These are phyloP conservation scores for Salix viminalis DNA, from an alignment of 345 rosid species.

Conservation along the genomic window DNA sequence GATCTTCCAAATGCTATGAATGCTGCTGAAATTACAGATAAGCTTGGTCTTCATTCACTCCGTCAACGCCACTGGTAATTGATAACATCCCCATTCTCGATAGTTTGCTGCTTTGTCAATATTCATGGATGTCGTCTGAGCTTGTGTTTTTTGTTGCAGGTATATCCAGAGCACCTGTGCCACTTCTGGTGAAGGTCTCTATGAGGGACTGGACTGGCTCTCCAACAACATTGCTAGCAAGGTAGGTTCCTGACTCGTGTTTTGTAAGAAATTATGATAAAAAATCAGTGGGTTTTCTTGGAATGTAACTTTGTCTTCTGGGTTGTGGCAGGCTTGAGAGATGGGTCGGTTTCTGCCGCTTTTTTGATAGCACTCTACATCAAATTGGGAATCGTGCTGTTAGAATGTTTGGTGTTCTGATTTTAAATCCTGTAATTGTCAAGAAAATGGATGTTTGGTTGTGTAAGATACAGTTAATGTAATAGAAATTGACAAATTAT, in stretches of 20 bases:
- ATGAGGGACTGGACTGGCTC: slow-evolving; percentile 81
- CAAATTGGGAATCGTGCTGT: neutral
- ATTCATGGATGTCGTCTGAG: neutral
- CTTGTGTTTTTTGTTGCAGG: slow-evolving; percentile 31
- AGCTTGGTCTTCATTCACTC: slow-evolving; percentile 80
- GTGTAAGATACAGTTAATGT: slow-evolving; percentile 22
- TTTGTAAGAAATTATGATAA: neutral
- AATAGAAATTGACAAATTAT: slow-evolving; percentile 17
- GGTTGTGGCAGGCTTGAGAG: slow-evolving; percentile 21
- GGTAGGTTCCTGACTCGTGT: slow-evolving; percentile 15
- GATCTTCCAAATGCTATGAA: slow-evolving; percentile 89
- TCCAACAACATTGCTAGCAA: slow-evolving; percentile 73
- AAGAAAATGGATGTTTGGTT: slow-evolving; percentile 23
- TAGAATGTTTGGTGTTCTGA: slow-evolving; percentile 9
- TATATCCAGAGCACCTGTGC: slow-evolving; percentile 85
- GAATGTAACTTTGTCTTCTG: neutral
- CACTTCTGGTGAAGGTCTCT: slow-evolving; percentile 73
- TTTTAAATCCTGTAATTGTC: slow-evolving; percentile 8
- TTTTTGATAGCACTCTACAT: neutral
- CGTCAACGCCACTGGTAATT: slow-evolving; percentile 76
- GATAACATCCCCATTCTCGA: neutral
- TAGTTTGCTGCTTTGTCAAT: neutral
- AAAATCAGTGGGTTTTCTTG: neutral
- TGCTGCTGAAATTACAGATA: slow-evolving; percentile 81
- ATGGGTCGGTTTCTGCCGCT: neutral